Evolutionary conservation across 208 protist genomes (phyloP).

Genomic region (Leishmania gerbilli): DNA sequence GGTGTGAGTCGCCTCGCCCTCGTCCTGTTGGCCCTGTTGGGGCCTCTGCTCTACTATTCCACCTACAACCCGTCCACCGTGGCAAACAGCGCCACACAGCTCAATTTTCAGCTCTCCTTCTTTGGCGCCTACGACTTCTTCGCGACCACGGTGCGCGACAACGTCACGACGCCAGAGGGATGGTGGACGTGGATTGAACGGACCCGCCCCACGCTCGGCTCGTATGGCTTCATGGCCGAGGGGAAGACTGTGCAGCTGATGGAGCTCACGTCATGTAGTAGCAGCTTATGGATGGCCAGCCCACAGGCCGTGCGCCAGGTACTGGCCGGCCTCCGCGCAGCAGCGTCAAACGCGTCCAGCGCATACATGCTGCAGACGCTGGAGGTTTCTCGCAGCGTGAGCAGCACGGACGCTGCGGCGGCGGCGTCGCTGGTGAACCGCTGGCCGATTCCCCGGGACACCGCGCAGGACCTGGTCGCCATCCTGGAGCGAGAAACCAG

Average conservation of each 20-base stretch:
- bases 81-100: conserved; percentile 44
- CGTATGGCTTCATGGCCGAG: conserved; percentile 28
- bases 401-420: conserved; percentile 20
- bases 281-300: conserved; percentile 63
- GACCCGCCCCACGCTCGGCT: conserved; percentile 57
- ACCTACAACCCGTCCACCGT: conserved; percentile 79
- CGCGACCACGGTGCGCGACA: conserved; percentile 35
- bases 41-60: conserved; percentile 87
- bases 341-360: conserved; percentile 23
- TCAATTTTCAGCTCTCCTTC: conserved; percentile 55
- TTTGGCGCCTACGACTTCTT: conserved; percentile 59
- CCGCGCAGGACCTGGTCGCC: conserved; percentile 33
- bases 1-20: conserved; percentile 56
- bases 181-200: conserved; percentile 52
- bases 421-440: conserved; percentile 28
- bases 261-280: conserved; percentile 51
- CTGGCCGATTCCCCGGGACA: conserved; percentile 44
- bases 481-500: conserved; percentile 31
- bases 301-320: conserved; percentile 41
- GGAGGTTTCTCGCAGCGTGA: conserved; percentile 29
- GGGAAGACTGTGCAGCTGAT: conserved; percentile 56
- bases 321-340: conserved; percentile 19
- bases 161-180: conserved; percentile 20
- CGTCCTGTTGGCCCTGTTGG: conserved; percentile 67
- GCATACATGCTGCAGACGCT: conserved; percentile 43